Percentiles rank a stretch among this genome's conserved stretches.
Conservation (phyloP, 192 early-diverging fungal species). For the Chytriomyces sp. region DNA sequence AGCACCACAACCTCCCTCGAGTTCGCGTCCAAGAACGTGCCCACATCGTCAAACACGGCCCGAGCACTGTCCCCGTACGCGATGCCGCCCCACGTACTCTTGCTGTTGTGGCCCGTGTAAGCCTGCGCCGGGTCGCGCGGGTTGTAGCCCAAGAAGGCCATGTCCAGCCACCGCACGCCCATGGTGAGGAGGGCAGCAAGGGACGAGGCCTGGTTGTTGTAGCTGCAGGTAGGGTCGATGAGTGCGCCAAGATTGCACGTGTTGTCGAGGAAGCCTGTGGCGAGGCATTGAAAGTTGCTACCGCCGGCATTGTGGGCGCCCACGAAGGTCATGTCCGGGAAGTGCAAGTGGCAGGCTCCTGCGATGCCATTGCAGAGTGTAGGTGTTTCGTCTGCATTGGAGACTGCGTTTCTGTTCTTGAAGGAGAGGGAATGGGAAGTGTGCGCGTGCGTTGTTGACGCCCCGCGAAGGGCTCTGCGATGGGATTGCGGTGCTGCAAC, state of each 20-base stretch:
- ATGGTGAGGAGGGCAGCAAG: background rate
- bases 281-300: background rate
- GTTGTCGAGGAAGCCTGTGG: background rate
- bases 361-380: no score
- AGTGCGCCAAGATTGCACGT: background rate
- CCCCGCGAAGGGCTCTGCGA: no score
- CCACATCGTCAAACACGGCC: background rate
- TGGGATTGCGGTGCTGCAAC: no score
- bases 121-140: background rate
- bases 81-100: background rate
- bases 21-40: background rate
- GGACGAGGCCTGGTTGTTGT: background rate
- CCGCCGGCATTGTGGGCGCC: no score
- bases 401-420: no score
- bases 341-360: no score
- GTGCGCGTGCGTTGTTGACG: no score
- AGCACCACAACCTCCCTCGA: background rate
- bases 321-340: no score
- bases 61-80: background rate
- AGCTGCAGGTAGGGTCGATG: background rate
- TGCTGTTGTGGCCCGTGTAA: background rate
- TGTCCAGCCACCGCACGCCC: background rate
- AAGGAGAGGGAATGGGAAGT: no score
- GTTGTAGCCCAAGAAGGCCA: background rate
- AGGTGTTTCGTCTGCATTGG: no score